Base-by-base conservation (phyloP, 208 protist genomes). In the Leishmania aethiopica region DNA sequence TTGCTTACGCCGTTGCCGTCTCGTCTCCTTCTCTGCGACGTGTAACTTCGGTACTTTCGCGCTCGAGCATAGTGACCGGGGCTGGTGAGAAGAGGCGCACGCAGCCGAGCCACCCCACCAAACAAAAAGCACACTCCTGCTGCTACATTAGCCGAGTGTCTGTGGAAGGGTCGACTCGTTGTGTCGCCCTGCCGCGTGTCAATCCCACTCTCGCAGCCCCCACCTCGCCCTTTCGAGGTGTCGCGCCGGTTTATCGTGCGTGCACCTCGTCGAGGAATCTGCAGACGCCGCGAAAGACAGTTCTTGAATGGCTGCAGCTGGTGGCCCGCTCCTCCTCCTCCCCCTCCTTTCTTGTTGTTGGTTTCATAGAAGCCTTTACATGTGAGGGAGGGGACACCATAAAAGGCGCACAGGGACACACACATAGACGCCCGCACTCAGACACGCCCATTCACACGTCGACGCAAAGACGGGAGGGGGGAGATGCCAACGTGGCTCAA, bases 401-500 rank as follows among this genome's bases (percentile, higher is more conserved):
- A 11, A 75, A 51, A 59, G n/a, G 35, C n/a, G 7, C 3, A 75
- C 25, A 75, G 47, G 28, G 25, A 75, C 5, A 15, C 45, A 75
- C 47, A 32, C 73, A n/a, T 19, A 77, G 17, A 35, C 73, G 40
- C 28, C 11, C 40, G 13, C 47, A 75, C 71, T 42, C 28, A 75
- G 13, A 59, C 71, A 75, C 40, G 35, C 40, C 6, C 71, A 75
- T 40, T 42, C 47, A 35, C 49, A 75, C 71, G 32, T 57, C 11
- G n/a, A 57, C 47, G 11, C 69, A 40, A 51, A n/a, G n/a, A 51
- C 69, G 32, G n/a, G 11, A 47, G 11, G 47, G 11, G 57, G 22
- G 15, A 15, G 10, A 96, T 97, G 93, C 77, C 85, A 28, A 89
- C 83, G 79, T 97, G 98, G 90, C 86, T 99, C 17, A 98, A 98